Base-by-base conservation (phyloP, 129 eudicot species). In the Ambrosia trifida region DNA sequence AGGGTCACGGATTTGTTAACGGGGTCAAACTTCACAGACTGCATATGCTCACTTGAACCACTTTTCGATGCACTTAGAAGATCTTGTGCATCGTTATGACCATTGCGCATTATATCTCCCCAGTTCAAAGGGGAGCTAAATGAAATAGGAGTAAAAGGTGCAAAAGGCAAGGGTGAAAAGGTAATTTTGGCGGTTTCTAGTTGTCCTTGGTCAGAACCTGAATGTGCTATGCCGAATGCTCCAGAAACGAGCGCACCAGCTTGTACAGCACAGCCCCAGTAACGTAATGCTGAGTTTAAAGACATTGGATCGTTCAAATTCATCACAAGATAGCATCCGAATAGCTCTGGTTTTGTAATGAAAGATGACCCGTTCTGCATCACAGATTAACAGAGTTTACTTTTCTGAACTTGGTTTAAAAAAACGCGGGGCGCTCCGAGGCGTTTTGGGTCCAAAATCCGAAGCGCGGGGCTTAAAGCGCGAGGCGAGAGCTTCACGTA, bases 181-280 rank as follows among this genome's bases (percentile, higher is more conserved):
- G 71, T 80, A 33, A 33, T 80, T 67, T 69, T 79, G 10, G 82
- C 83, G 0, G 62, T 72, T 72, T 82, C 93, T 13, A 72, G 66
- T 63, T 50, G 69, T 75, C 83, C 79, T 28, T 54, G 78, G 24
- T 56, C 47, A 38, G 47, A 63, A 76, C 53, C 60, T 59, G 86
- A 75, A 69, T 83, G 77, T 72, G 79, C 59, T 62, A 73, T 28
- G 50, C 96, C 95, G 33, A 94, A 77, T 72, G 88, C 98, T 73
- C 98, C 97, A 7, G 98, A 89, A 71, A 90, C 75, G 41, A 82
- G 88, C 20, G 88, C 86, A 38, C 97, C 96, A 41, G 98, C 91
- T 84, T 94, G 98, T 56, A 90, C 83, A 17, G 87, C 82, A 76
- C 93, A 89, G 4, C 98, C 98, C 98, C 98, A 94, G 64, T 76